These are phyloP conservation scores for Xylaria sp. DNA, from an alignment of 2,329 filamentous ascomycete species.

Conservation along the genomic window DNA sequence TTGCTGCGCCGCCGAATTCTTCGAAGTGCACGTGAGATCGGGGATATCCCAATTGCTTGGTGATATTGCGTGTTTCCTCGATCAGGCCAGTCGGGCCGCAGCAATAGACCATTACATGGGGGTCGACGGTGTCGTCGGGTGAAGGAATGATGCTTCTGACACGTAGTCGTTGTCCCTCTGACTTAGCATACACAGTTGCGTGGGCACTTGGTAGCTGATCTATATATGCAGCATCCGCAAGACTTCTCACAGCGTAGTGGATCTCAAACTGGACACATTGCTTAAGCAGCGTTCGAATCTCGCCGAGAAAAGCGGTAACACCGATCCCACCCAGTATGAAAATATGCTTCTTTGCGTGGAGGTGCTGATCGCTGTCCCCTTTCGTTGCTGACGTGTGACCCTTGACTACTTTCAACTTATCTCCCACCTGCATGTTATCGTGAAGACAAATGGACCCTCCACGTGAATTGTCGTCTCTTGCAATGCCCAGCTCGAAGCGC, in stretches of 20 bases:
- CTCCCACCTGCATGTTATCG: conserved; percentile 60
- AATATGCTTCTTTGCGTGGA: conserved; percentile 42
- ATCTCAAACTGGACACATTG: conserved; percentile 42
- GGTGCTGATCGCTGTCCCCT: conserved; percentile 21
- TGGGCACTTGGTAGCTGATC: conserved; percentile 41
- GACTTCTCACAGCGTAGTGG: conserved; percentile 49
- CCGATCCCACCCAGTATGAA: conserved; percentile 50
- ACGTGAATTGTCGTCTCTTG: conserved; percentile 64
- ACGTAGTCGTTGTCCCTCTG: conserved; percentile 43
- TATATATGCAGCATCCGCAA: conserved; percentile 47
- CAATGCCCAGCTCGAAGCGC: conserved; percentile 68
- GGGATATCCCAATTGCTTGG: conserved; percentile 43
- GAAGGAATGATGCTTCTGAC: conserved; percentile 54
- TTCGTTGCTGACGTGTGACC: conserved; percentile 39
- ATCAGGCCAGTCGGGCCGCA: conserved; percentile 47
- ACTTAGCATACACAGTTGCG: conserved; percentile 46
- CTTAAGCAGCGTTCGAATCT: conserved; percentile 41
- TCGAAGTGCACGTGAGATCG: conserved; percentile 46
- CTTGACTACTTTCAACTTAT: conserved; percentile 58
- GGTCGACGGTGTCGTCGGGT: conserved; percentile 39
- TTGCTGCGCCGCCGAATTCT: conserved; percentile 45
- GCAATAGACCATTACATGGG: conserved; percentile 49
- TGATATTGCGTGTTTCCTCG: conserved; percentile 39
- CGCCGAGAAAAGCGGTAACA: conserved; percentile 47
- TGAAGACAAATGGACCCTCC: conserved; percentile 72